Base-by-base conservation (phyloP, 306 rosid genomes). In the Casuarina cunninghamiana region DNA sequence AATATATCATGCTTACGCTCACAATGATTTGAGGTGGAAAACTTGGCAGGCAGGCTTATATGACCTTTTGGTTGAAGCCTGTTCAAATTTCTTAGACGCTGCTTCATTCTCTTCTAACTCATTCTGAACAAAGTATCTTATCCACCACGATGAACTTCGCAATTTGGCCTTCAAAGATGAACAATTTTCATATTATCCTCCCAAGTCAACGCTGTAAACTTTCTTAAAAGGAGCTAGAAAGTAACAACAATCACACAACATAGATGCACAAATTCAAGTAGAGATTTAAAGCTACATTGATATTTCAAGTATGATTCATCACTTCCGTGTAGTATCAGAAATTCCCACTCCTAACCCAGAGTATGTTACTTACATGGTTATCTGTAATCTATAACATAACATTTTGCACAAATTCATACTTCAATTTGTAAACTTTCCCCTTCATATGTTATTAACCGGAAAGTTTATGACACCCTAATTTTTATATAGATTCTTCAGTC, bases 91-190 rank as follows among this genome's bases (percentile, higher is more conserved):
- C 91, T 93, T 96, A 66, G 88, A 78, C 44, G 87, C 93, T 49
- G 77, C 82, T 90, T 93, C 99, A 61, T 96, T 96, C 84, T 91
- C 99, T 77, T 91, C 99, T 80, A 96, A 82, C 78, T 82, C 84
- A 44, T 78, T 90, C 85, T 93, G 97, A 82, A 91, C 74, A 58
- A 96, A 96, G 79, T 81, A 90, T 86, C 96, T 86, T 78, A 91
- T 93, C 99, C 99, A 96, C 99, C 99, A 93, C 3, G 99, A 90
- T 2, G 98, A 87, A 88, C 98, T 96, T 74, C 99, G 93, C 80
- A 96, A 81, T 87, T 96, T 96, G 65, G 98, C 99, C 99, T 96
- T 84, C 79, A 83, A 72, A 73, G 67, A 72, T 66, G 63, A 81
- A 75, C 55, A 75, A 13, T 78, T 38, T 61, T 51, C 11, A 49